Conservation (phyloP, 2,329 filamentous ascomycete species). For the Colletotrichum shisoi region DNA sequence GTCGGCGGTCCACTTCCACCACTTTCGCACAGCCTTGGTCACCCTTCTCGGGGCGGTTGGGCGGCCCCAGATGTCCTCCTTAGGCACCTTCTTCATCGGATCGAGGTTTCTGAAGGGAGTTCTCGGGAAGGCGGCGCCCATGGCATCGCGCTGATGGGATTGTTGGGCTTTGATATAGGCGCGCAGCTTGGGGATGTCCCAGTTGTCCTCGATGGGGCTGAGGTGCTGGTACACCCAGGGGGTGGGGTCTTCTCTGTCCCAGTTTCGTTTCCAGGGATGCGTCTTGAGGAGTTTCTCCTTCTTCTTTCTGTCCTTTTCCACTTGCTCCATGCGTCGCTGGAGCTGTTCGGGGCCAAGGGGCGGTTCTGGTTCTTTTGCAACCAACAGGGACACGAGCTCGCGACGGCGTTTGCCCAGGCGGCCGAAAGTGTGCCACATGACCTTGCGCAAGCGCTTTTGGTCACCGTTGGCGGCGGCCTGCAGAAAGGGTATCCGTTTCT, state of each 20-base stretch:
- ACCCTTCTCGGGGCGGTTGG: constrained; percentile 51
- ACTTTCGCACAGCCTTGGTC: constrained; percentile 55
- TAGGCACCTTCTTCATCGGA: constrained; percentile 51
- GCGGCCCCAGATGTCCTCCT: constrained; percentile 60
- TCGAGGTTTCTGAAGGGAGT: constrained; percentile 44
- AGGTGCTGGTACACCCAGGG: constrained; percentile 45
- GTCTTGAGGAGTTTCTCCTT: constrained; percentile 24
- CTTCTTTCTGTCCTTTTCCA: constrained; percentile 10
- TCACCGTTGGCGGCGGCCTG: constrained; percentile 64
- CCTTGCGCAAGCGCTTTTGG: constrained; percentile 53
- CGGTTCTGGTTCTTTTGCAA: constrained; percentile 45
- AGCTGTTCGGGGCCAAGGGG: constrained; percentile 55
- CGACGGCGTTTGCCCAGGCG: constrained; percentile 61
- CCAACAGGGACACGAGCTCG: constrained; percentile 54
- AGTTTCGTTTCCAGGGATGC: constrained; percentile 12
- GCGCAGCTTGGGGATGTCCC: constrained; percentile 58
- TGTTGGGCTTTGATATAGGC: constrained; percentile 55
- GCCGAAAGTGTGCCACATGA: constrained; percentile 62
- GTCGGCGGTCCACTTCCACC: constrained; percentile 57
- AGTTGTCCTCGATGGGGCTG: constrained; percentile 54
- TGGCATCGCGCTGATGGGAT: constrained; percentile 44
- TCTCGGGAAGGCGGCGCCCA: constrained; percentile 44
- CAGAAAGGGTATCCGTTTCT: constrained; percentile 53
- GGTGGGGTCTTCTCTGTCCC: constrained; percentile 11
- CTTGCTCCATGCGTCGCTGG: constrained; percentile 42